phyloP scores from a whole-genome alignment of 176 grass and related monocot species.

The Lolium multiflorum region DNA sequence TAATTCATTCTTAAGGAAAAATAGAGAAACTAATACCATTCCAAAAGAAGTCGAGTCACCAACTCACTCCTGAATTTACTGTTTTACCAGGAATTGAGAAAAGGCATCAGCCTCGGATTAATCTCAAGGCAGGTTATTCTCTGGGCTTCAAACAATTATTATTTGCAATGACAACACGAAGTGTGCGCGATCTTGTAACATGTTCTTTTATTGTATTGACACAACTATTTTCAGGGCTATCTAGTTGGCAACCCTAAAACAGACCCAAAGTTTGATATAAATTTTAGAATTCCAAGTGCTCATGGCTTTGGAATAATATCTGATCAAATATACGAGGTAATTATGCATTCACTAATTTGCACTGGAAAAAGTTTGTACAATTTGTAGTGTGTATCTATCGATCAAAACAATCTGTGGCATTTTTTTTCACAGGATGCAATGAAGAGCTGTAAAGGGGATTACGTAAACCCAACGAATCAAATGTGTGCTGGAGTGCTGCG shows the following conservation, averaged over 20 bases:
- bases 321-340: conserved; percentile 61
- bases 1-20: neutral
- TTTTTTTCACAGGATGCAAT: conserved; percentile 13
- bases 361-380: neutral
- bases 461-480: conserved; percentile 19
- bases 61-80: neutral
- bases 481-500: conserved; percentile 30
- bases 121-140: conserved; percentile 49
- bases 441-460: conserved; percentile 48
- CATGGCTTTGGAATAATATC: conserved; percentile 72
- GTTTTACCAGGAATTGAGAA: conserved; percentile 42
- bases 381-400: neutral
- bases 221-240: conserved; percentile 50
- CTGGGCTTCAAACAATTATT: neutral
- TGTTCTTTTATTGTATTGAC: neutral
- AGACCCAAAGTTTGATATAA: conserved; percentile 14
- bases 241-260: conserved; percentile 58
- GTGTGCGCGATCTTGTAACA: neutral
- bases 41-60: neutral
- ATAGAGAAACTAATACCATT: neutral
- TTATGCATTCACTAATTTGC: neutral
- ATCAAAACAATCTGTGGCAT: neutral
- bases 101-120: conserved; percentile 41
- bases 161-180: neutral
- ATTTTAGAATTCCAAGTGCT: conserved; percentile 37